These are phyloP conservation scores for Friedmanniomyces simplex DNA, from an alignment of 495 filamentous ascomycete species.

Conservation along the genomic window DNA sequence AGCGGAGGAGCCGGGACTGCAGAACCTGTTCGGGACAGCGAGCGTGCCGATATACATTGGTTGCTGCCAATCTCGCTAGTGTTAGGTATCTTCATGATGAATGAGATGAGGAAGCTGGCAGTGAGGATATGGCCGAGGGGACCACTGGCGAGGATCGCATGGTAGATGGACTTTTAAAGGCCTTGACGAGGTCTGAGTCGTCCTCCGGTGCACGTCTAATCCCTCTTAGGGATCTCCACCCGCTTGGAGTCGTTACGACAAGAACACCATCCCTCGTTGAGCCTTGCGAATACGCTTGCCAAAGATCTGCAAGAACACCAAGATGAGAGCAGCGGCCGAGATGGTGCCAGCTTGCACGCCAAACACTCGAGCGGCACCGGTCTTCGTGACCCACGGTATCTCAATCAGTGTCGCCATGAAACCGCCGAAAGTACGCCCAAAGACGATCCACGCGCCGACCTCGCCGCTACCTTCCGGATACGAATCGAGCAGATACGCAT, in stretches of 20 bases:
- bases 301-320: constrained; percentile 9
- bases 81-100: constrained; percentile 41
- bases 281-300: constrained; percentile 7
- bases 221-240: not conserved
- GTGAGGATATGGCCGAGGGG: not conserved
- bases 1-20: constrained; percentile 41
- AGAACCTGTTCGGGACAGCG: constrained; percentile 39
- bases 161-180: not conserved
- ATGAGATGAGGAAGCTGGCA: constrained; percentile 40
- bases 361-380: constrained; percentile 2
- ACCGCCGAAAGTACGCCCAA: constrained; percentile 3
- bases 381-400: constrained; percentile 8
- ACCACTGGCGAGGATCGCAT: not conserved
- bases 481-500: constrained; percentile 44
- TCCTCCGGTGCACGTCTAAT: not conserved
- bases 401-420: constrained; percentile 13
- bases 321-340: not conserved
- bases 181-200: too few relatives aligned
- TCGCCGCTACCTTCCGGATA: constrained; percentile 49
- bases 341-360: constrained; percentile 8
- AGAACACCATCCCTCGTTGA: constrained; percentile 7
- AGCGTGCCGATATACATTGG: constrained; percentile 43
- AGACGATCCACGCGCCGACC: constrained; percentile 37
- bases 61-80: constrained; percentile 41
- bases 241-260: not conserved